Evolutionary conservation across 2,329 filamentous ascomycete species (phyloP).

Genomic region (Kalaharituber pfeilii): DNA sequence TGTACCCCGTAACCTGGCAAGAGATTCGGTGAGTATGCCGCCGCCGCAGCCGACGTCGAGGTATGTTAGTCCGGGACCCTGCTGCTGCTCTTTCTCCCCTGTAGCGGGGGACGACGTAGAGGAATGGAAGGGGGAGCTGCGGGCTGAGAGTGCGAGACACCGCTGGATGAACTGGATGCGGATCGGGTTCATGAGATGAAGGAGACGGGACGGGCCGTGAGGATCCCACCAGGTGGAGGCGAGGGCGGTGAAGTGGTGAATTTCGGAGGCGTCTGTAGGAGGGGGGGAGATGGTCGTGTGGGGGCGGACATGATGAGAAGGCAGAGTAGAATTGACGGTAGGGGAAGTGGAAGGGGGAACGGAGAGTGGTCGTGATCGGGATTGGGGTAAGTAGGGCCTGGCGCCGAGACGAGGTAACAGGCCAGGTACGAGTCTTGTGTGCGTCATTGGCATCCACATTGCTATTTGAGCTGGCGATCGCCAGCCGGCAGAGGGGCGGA

Average conservation of each 20-base stretch:
- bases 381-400: too few species aligned
- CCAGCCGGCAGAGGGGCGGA: too few species aligned
- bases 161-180: slow-evolving; percentile 76
- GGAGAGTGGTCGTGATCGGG: too few species aligned
- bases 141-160: slow-evolving; percentile 45
- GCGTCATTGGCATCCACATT: too few species aligned
- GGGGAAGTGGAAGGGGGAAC: background rate
- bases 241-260: slow-evolving; percentile 86
- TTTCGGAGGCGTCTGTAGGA: slow-evolving; percentile 63
- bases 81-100: background rate
- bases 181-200: slow-evolving; percentile 96
- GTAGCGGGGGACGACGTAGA: slow-evolving; percentile 16
- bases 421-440: too few species aligned
- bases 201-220: slow-evolving; percentile 72
- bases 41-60: slow-evolving; percentile 92
- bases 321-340: background rate
- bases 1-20: slow-evolving; percentile 49
- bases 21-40: slow-evolving; percentile 85
- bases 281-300: slow-evolving; percentile 18
- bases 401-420: too few species aligned
- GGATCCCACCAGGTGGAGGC: slow-evolving; percentile 96
- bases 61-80: slow-evolving; percentile 40
- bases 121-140: slow-evolving; percentile 26
- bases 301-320: background rate
- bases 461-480: too few species aligned